Evolutionary conservation across 352 stramenopile genomes (phyloP).

Genomic region (Phytophthora tubulina): DNA sequence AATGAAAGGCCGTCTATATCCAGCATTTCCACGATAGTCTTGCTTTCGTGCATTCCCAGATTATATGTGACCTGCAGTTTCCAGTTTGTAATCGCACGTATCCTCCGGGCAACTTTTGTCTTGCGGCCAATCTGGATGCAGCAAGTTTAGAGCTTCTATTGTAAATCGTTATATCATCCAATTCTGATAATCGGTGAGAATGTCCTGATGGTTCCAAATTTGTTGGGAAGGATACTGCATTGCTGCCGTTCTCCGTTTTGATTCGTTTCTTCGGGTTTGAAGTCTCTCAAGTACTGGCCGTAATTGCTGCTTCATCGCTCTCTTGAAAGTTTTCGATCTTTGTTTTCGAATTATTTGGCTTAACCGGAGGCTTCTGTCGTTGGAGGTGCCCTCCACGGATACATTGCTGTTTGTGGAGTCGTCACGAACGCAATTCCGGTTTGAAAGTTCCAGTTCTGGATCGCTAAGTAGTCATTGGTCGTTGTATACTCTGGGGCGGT

Average conservation of each 20-base stretch:
- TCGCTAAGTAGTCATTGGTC: not conserved
- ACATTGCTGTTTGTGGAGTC: not conserved
- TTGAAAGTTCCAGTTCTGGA: not conserved
- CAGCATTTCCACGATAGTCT: not conserved
- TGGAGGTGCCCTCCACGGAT: not conserved
- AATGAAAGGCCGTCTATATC: not conserved
- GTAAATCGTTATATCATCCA: not conserved
- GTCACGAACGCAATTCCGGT: not conserved
- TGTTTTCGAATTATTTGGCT: not conserved
- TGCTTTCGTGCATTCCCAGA: not conserved
- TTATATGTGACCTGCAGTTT: not conserved
- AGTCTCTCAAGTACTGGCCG: not conserved
- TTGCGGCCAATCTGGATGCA: not conserved
- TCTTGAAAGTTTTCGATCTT: not conserved
- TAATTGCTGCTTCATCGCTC: not conserved
- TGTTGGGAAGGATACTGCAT: not conserved
- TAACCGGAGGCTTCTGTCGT: not conserved
- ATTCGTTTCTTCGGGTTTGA: not conserved
- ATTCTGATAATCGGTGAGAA: not conserved
- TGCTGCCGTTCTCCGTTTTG: not conserved
- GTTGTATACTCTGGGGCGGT: not conserved
- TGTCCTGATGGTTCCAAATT: not conserved
- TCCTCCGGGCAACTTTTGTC: not conserved
- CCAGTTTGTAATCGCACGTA: not conserved
- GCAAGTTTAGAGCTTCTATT: not conserved